Percentiles rank a stretch among this genome's conserved stretches.
phyloP scores from a whole-genome alignment of 2,329 filamentous ascomycete species.

The Sphaerostilbella broomeana region DNA sequence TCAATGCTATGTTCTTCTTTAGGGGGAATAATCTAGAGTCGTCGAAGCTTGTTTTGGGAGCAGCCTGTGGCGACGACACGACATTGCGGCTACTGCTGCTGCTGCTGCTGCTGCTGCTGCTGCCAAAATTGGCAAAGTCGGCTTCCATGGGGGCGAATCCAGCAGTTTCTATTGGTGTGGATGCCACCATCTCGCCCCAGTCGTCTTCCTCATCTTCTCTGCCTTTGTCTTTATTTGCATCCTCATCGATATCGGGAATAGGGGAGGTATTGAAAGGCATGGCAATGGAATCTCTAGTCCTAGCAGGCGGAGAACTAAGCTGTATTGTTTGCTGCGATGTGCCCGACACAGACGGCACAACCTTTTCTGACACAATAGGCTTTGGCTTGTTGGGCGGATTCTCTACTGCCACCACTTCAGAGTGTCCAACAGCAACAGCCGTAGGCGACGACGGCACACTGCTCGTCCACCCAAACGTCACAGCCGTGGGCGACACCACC shows the following conservation, averaged over 20 bases:
- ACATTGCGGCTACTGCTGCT: background rate
- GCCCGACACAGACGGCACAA: background rate
- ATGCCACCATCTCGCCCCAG: conserved; percentile 53
- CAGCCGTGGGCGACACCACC: conserved; percentile 20
- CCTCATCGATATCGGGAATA: background rate
- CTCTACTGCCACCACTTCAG: background rate
- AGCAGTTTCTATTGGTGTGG: conserved; percentile 21
- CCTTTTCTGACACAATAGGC: no score
- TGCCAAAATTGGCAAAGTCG: no score
- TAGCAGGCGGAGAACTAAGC: conserved; percentile 1
- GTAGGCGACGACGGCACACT: conserved; percentile 14
- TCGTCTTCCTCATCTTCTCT: conserved; percentile 47
- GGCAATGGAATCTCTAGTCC: background rate
- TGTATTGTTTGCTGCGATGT: conserved; percentile 2
- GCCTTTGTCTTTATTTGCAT: conserved; percentile 22
- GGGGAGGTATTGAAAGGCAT: conserved; percentile 4
- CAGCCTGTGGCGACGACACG: conserved; percentile 1
- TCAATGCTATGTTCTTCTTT: background rate
- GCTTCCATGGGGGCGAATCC: no score
- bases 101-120: background rate
- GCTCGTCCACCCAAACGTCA: conserved; percentile 24
- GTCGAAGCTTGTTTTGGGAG: conserved; percentile 2
- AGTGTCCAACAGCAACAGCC: background rate
- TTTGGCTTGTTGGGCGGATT: background rate
- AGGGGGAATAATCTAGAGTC: background rate